These are phyloP conservation scores for Inga laurina DNA, from an alignment of 306 rosid genomes.

Conservation along the genomic window DNA sequence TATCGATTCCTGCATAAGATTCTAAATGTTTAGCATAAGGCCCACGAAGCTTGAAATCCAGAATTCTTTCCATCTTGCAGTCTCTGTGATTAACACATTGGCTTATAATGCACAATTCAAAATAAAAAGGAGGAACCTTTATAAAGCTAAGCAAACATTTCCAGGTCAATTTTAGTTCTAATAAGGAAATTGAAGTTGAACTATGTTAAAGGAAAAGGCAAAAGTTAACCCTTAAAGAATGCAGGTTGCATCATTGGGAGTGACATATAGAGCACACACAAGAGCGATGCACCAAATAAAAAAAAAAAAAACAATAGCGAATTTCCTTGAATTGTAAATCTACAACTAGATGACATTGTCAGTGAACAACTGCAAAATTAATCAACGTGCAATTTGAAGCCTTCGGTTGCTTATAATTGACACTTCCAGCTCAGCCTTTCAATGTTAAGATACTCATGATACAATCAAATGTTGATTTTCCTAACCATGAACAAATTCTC, in stretches of 20 bases:
- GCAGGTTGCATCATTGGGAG: neutral
- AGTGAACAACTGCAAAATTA: neutral
- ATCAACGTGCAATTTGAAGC: no score
- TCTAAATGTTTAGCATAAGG: neutral
- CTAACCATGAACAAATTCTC: neutral
- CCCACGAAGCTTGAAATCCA: constrained; percentile 4
- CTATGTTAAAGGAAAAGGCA: neutral
- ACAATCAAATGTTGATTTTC: neutral
- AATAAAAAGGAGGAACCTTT: neutral
- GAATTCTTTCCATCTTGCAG: neutral
- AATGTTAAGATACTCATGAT: neutral
- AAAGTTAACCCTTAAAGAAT: neutral
- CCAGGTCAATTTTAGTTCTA: constrained; percentile 21
- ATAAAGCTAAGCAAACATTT: neutral
- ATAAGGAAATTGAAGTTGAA: neutral
- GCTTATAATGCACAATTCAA: neutral
- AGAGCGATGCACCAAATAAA: neutral
- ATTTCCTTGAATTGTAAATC: neutral
- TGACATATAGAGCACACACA: neutral
- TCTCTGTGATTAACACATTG: neutral
- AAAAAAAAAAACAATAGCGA: neutral
- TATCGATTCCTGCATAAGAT: neutral
- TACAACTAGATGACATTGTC: neutral
- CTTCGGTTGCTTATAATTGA: no score
- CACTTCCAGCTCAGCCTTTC: neutral